These are phyloP conservation scores for Pseudogymnoascus sp. DNA, from an alignment of 2,329 filamentous ascomycete genomes.

Conservation along the genomic window DNA sequence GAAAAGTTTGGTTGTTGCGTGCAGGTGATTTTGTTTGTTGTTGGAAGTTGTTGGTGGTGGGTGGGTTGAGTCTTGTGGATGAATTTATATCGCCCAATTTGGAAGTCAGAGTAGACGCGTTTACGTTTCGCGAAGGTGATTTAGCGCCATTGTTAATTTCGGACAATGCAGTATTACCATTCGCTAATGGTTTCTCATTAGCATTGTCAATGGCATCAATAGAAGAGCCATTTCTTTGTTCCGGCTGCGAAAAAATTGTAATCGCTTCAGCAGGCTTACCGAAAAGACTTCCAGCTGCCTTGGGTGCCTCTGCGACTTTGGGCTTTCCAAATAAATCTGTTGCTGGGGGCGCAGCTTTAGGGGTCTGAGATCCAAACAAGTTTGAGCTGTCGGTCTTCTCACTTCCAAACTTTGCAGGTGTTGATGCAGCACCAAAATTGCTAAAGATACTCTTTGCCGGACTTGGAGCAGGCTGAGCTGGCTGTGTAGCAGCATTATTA, in stretches of 20 bases:
- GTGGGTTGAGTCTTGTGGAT: neutral
- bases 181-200: conserved; percentile 7
- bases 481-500: neutral
- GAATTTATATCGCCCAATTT: conserved; percentile 4
- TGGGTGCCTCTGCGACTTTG: neutral
- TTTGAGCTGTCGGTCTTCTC: neutral
- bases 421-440: neutral
- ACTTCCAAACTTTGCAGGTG: neutral
- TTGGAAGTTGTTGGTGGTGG: neutral
- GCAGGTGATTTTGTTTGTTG: neutral
- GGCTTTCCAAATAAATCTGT: conserved; percentile 2
- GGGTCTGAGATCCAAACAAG: conserved; percentile 1
- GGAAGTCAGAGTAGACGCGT: neutral
- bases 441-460: conserved; percentile 2
- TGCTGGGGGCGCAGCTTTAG: neutral
- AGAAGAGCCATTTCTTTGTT: neutral
- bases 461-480: neutral
- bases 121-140: neutral
- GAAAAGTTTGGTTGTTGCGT: neutral
- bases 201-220: neutral
- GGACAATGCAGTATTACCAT: neutral
- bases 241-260: neutral
- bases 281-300: neutral
- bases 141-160: conserved; percentile 4
- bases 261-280: conserved; percentile 3